These are phyloP conservation scores for Cercophora newfieldiana DNA, from an alignment of 495 filamentous ascomycete species.

Conservation along the genomic window DNA sequence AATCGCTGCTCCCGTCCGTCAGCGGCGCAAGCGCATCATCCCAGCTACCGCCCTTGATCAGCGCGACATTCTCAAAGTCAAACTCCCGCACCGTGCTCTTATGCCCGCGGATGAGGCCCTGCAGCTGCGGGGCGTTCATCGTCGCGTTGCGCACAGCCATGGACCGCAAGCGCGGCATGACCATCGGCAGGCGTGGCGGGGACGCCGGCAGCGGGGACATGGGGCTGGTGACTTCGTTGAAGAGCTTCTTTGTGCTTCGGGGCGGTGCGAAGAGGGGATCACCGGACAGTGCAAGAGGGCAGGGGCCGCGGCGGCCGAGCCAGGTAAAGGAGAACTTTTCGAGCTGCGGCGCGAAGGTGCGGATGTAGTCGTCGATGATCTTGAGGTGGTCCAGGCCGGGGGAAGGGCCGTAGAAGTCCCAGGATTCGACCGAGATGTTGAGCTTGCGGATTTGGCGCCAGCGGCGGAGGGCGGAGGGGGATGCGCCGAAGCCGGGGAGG, in stretches of 20 bases:
- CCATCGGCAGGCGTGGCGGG: constrained; percentile 48
- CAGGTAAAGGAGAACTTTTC: constrained; percentile 68
- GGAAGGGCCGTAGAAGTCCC: constrained; percentile 54
- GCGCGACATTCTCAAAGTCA: constrained; percentile 66
- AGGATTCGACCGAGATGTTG: constrained; percentile 64
- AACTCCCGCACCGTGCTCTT: constrained; percentile 64
- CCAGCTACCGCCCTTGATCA: constrained; percentile 66
- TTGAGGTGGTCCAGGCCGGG: constrained; percentile 70
- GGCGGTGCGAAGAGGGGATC: constrained; percentile 61
- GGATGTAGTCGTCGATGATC: constrained; percentile 70
- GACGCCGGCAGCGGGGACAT: constrained; percentile 50
- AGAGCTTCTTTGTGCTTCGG: constrained; percentile 50
- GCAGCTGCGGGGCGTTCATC: constrained; percentile 67
- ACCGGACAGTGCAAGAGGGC: constrained; percentile 63
- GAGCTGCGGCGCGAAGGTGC: constrained; percentile 59
- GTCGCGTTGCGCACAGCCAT: constrained; percentile 66
- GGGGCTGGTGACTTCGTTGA: constrained; percentile 54
- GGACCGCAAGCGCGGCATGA: constrained; percentile 59
- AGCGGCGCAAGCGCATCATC: constrained; percentile 72
- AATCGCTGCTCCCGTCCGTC: constrained; percentile 40
- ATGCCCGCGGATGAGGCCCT: constrained; percentile 60
- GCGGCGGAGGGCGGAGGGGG: constrained; percentile 59
- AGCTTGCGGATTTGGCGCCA: constrained; percentile 75
- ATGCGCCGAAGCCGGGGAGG: constrained; percentile 63
- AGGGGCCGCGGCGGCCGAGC: constrained; percentile 65